Evolutionary conservation across 106 monocot genomes (phyloP).

Genomic region (Triglochin maritima): DNA sequence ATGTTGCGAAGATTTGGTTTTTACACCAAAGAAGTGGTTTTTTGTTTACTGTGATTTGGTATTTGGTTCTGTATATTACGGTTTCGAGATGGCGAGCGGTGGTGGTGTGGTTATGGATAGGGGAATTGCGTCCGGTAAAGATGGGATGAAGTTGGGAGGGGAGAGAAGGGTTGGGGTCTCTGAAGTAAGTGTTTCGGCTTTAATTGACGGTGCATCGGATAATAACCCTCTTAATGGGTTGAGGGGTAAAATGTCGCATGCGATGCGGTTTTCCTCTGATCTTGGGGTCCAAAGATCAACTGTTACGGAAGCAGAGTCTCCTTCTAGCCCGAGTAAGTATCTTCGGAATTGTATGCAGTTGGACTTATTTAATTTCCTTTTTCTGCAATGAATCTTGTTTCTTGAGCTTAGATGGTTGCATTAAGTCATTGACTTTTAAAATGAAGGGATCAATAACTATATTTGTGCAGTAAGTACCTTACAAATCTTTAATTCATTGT

Average conservation of each 20-base stretch:
- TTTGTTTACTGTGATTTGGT: no score
- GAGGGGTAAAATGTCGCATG: background rate
- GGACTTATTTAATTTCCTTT: background rate
- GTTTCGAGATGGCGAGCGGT: no score
- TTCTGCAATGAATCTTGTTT: background rate
- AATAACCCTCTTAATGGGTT: background rate
- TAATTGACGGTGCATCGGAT: background rate
- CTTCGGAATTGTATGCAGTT: background rate
- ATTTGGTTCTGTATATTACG: no score
- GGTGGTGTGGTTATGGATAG: no score
- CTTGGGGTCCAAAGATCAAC: background rate
- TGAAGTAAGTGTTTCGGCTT: background rate
- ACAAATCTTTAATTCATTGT: no score
- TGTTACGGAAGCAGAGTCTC: constrained; percentile 2
- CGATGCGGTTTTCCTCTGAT: constrained; percentile 7
- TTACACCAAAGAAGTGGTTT: no score
- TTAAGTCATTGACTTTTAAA: background rate
- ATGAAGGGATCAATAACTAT: no score
- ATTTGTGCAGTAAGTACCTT: no score
- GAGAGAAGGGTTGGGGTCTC: no score
- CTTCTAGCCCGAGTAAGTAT: background rate
- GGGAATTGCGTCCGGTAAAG: no score
- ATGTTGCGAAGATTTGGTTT: no score
- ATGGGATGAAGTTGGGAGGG: no score
- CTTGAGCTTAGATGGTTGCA: background rate